A percentile compares a stretch with the other conserved stretches of the same genome.
phyloP scores from a whole-genome alignment of 2,329 filamentous ascomycete genomes.

The Coniochaeta sp. region DNA sequence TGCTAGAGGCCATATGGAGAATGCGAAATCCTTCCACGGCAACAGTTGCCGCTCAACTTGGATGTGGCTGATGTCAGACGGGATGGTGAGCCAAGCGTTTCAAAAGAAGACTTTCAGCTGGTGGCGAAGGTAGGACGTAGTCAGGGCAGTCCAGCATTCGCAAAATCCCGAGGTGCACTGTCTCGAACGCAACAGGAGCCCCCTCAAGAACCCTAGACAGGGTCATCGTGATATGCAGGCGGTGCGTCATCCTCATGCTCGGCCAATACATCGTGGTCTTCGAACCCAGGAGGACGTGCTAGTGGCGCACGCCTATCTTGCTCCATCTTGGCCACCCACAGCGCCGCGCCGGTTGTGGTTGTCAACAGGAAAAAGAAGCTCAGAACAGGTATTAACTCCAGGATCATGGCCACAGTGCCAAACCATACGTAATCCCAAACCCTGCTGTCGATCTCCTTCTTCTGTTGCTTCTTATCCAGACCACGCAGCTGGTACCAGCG shows the following conservation, averaged over 20 bases:
- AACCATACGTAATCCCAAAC: slow-evolving; percentile 90
- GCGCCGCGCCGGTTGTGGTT: slow-evolving; percentile 72
- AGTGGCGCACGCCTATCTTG: slow-evolving; percentile 29
- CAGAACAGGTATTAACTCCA: slow-evolving; percentile 82
- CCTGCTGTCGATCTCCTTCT: slow-evolving; percentile 58
- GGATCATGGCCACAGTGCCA: slow-evolving; percentile 72
- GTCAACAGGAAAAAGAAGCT: slow-evolving; percentile 95
- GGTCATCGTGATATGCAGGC: slow-evolving; percentile 4
- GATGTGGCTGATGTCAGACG: not conserved
- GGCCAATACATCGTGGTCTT: slow-evolving; percentile 9
- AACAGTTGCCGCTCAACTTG: not conserved
- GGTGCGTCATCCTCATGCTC: slow-evolving; percentile 12
- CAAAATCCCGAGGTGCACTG: not conserved
- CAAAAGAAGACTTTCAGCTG: not conserved
- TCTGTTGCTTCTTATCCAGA: slow-evolving; percentile 65
- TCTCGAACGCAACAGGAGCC: not conserved
- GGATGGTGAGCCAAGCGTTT: not conserved
- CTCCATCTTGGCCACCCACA: slow-evolving; percentile 82
- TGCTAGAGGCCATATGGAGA: not conserved
- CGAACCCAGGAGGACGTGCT: slow-evolving; percentile 2
- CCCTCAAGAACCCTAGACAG: not conserved
- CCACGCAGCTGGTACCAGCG: slow-evolving; percentile 79
- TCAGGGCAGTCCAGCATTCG: no score
- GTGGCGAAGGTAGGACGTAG: not conserved
- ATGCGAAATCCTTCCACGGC: not conserved